A percentile compares a stretch with the other conserved stretches of the same genome.
Evolutionary conservation across 495 filamentous ascomycete species (phyloP).

Genomic region (Cenococcum geophilum): DNA sequence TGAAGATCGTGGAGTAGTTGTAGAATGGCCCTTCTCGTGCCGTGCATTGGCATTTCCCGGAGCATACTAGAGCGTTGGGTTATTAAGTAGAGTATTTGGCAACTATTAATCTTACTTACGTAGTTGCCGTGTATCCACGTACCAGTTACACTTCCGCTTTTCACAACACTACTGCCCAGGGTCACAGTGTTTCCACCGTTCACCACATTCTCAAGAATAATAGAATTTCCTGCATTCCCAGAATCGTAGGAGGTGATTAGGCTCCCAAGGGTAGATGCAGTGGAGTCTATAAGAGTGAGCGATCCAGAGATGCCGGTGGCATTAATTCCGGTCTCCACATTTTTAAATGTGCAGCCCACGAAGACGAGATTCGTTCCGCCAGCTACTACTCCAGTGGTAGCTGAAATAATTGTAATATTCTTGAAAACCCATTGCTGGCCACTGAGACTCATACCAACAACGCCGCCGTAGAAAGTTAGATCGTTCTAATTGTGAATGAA

Average conservation of each 20-base stretch:
- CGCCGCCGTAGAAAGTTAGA: constrained; percentile 80
- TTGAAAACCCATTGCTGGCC: constrained; percentile 94
- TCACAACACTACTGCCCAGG: too few species aligned
- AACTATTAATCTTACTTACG: neutral
- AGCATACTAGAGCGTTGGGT: constrained; percentile 44
- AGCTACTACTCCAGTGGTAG: constrained; percentile 64
- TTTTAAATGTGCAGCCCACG: neutral
- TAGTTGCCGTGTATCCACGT: neutral
- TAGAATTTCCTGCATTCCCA: constrained; percentile 73
- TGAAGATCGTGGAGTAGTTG: constrained; percentile 50
- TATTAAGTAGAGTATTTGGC: constrained; percentile 48
- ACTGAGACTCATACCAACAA: constrained; percentile 76
- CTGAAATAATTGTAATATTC: constrained; percentile 84
- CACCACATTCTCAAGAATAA: constrained; percentile 57
- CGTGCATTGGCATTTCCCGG: constrained; percentile 13
- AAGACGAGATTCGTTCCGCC: neutral
- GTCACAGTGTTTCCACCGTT: too few species aligned
- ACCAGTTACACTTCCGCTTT: neutral
- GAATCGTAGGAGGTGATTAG: constrained; percentile 37
- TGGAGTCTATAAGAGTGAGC: constrained; percentile 74
- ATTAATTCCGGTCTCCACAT: constrained; percentile 60
- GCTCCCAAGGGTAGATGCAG: constrained; percentile 63
- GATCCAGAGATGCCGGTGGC: constrained; percentile 84
- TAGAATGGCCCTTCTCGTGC: constrained; percentile 43
- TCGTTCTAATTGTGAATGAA: constrained; percentile 70